phyloP scores from a whole-genome alignment of 768 basidiomycete species.

The Podaxis sp. region DNA sequence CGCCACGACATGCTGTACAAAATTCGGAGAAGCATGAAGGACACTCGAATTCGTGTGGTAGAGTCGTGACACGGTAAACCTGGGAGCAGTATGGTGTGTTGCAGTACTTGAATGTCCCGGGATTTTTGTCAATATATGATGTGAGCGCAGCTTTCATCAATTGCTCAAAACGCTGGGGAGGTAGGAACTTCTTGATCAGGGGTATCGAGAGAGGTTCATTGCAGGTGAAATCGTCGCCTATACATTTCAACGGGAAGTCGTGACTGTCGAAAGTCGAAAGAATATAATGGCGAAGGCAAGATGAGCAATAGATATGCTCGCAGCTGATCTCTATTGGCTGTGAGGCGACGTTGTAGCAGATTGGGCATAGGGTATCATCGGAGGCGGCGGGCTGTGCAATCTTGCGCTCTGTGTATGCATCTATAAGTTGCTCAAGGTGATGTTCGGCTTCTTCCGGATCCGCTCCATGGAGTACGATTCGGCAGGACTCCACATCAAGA shows the following conservation, averaged over 20 bases:
- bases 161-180: slow-evolving; percentile 46
- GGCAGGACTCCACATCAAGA: slow-evolving; percentile 37
- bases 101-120: slow-evolving; percentile 63
- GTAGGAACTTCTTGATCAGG: slow-evolving; percentile 50
- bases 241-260: slow-evolving; percentile 62
- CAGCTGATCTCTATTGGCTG: slow-evolving; percentile 43
- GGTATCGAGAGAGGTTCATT: slow-evolving; percentile 51
- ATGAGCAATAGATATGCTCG: slow-evolving; percentile 49
- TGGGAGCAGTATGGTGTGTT: slow-evolving; percentile 72
- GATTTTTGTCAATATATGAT: slow-evolving; percentile 52
- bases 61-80: slow-evolving; percentile 49
- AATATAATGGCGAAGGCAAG: slow-evolving; percentile 49
- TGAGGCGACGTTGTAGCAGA: slow-evolving; percentile 49
- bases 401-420: slow-evolving; percentile 17
- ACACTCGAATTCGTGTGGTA: slow-evolving; percentile 37
- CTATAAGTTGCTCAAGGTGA: slow-evolving; percentile 42
- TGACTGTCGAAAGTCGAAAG: slow-evolving; percentile 38
- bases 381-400: background rate
- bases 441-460: slow-evolving; percentile 59
- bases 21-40: slow-evolving; percentile 51
- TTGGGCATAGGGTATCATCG: slow-evolving; percentile 40
- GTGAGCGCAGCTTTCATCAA: slow-evolving; percentile 56
- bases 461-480: slow-evolving; percentile 45
- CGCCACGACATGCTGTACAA: slow-evolving; percentile 49
- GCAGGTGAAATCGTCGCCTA: slow-evolving; percentile 61